Percentiles rank a stretch among this genome's conserved stretches.
Conservation (phyloP, 2,329 filamentous ascomycete species). For the Arthrobotrys entomopaga region DNA sequence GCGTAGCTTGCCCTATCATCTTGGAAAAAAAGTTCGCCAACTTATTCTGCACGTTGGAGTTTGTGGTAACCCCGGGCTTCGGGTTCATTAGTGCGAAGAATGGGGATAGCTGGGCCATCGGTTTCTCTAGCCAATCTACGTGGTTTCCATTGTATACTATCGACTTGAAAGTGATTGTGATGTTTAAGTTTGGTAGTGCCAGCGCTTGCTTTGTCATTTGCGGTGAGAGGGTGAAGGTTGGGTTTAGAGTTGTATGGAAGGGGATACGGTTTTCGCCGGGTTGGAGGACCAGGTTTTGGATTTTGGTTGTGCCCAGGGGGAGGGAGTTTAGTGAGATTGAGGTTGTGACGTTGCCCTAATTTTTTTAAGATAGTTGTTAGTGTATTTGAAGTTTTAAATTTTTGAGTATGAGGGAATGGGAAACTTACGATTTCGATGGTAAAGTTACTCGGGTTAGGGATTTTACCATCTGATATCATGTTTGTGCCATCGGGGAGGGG, state of each 20-base stretch:
- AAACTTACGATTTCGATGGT: slow-evolving; percentile 71
- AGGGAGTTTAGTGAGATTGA: not conserved
- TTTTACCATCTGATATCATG: slow-evolving; percentile 69
- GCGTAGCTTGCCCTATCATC: no score
- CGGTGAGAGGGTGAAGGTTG: not conserved
- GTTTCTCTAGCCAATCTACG: slow-evolving; percentile 57
- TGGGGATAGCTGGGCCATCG: slow-evolving; percentile 36
- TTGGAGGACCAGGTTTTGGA: not conserved
- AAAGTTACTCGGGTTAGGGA: slow-evolving; percentile 73
- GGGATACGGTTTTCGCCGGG: not conserved
- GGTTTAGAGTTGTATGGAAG: not conserved
- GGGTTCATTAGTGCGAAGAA: slow-evolving; percentile 3
- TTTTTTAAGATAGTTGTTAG: not conserved
- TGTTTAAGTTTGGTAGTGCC: not conserved
- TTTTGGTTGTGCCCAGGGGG: not conserved
- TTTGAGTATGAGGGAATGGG: slow-evolving; percentile 22
- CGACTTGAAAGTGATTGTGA: slow-evolving; percentile 53
- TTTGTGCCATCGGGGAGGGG: slow-evolving; percentile 67
- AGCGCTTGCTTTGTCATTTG: not conserved
- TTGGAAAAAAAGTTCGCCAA: no score
- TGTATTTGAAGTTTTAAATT: not conserved
- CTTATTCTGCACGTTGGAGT: no score
- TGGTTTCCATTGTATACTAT: slow-evolving; percentile 53
- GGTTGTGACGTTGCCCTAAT: not conserved
- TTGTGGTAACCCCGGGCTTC: not conserved